Conservation (phyloP, 169 alveolate genomes). For the Cryptosporidium bovis region DNA sequence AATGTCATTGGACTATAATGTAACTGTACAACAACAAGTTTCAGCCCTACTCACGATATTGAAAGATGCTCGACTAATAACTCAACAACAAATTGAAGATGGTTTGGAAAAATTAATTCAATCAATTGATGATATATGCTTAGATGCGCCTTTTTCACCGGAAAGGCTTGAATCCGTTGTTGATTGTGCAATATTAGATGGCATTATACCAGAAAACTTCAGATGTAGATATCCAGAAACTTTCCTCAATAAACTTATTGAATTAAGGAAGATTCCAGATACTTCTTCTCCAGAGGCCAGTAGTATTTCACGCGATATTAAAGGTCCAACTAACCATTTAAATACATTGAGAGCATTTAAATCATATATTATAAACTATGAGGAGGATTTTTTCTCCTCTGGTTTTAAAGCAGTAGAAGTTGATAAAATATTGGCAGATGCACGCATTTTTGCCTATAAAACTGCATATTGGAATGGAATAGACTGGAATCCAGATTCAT, state of each 20-base stretch:
- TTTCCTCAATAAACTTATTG: slow-evolving; percentile 43
- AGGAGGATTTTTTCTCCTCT: slow-evolving; percentile 60
- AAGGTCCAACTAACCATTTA: slow-evolving; percentile 25
- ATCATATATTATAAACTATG: slow-evolving; percentile 52
- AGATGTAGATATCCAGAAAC: slow-evolving; percentile 73
- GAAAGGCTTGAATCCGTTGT: slow-evolving; percentile 71
- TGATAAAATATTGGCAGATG: slow-evolving; percentile 58
- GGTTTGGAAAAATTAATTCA: slow-evolving; percentile 67
- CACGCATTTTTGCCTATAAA: slow-evolving; percentile 29
- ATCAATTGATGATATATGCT: slow-evolving; percentile 71
- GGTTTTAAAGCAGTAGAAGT: slow-evolving; percentile 35
- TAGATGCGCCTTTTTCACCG: slow-evolving; percentile 71
- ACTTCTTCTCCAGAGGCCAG: neutral
- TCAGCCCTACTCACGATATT: slow-evolving; percentile 61
- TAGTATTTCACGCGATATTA: slow-evolving; percentile 10
- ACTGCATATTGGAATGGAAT: slow-evolving; percentile 65
- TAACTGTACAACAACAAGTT: slow-evolving; percentile 68
- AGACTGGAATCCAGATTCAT: slow-evolving; percentile 50
- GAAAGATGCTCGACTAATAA: slow-evolving; percentile 56
- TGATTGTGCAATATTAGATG: slow-evolving; percentile 67
- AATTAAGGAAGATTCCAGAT: slow-evolving; percentile 26
- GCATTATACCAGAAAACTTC: slow-evolving; percentile 55
- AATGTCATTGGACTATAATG: slow-evolving; percentile 68
- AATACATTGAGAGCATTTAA: slow-evolving; percentile 41
- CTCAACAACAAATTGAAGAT: slow-evolving; percentile 73